Conservation (phyloP, 345 rosid genomes). For the Reutealis trisperma region DNA sequence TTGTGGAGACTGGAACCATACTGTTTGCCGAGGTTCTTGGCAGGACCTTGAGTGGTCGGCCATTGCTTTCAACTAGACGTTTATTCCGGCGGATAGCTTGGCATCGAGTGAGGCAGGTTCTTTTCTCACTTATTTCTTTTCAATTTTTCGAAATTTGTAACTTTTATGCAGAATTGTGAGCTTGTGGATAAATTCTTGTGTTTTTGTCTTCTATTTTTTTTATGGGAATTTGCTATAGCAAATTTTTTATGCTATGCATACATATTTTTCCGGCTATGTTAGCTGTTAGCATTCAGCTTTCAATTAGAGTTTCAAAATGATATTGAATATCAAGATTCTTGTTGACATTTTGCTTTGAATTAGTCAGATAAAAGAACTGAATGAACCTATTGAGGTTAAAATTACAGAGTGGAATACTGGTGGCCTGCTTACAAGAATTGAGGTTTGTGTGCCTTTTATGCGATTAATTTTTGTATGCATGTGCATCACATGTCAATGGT, state of each 20-base stretch:
- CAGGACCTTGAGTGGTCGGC: constrained; percentile 86
- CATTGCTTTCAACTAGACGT: constrained; percentile 79
- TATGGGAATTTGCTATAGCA: not conserved
- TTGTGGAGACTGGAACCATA: constrained; percentile 82
- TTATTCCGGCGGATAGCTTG: constrained; percentile 71
- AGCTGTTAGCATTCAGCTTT: not conserved
- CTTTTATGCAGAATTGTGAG: constrained; percentile 9
- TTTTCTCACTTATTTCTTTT: constrained; percentile 47
- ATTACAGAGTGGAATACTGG: constrained; percentile 91
- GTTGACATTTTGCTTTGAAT: constrained; percentile 11
- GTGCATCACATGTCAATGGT: constrained; percentile 1
- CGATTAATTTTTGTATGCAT: not conserved
- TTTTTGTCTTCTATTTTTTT: not conserved
- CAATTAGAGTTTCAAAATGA: not conserved
- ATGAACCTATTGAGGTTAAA: constrained; percentile 79
- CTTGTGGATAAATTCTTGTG: not conserved
- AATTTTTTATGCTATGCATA: not conserved
- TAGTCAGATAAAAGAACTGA: constrained; percentile 73
- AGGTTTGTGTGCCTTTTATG: constrained; percentile 42
- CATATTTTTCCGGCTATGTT: not conserved
- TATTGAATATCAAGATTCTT: constrained; percentile 14
- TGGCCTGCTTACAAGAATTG: constrained; percentile 83
- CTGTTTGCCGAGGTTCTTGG: constrained; percentile 90
- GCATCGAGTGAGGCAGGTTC: constrained; percentile 99
- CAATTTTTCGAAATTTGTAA: not conserved